Evolutionary conservation across 2,329 filamentous ascomycete genomes (phyloP).

Genomic region (Cladophialophora exuberans): DNA sequence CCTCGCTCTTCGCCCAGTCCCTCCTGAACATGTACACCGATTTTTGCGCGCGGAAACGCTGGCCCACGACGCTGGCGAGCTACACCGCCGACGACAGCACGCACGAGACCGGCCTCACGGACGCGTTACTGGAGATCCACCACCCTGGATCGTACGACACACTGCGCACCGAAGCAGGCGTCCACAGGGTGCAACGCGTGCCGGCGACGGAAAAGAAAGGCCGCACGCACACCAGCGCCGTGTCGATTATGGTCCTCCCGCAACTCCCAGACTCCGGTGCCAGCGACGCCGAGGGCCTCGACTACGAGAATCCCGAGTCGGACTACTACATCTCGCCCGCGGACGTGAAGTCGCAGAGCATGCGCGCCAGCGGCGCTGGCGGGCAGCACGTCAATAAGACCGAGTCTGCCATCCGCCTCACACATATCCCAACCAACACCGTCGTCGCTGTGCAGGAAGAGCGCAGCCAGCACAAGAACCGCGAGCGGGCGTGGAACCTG

Average conservation of each 20-base stretch:
- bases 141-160: constrained; percentile 76
- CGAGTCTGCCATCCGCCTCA: constrained; percentile 90
- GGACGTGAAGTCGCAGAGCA: constrained; percentile 83
- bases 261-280: constrained; percentile 66
- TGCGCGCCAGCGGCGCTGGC: constrained; percentile 88
- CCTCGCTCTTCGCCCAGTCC: constrained; percentile 84
- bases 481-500: constrained; percentile 83
- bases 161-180: constrained; percentile 85
- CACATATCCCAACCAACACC: constrained; percentile 83
- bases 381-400: constrained; percentile 99
- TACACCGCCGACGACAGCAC: constrained; percentile 73
- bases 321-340: constrained; percentile 87
- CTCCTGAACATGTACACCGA: constrained; percentile 86
- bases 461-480: constrained; percentile 86
- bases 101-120: constrained; percentile 66
- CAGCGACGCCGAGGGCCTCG: constrained; percentile 50
- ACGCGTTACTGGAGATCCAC: constrained; percentile 84
- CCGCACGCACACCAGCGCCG: constrained; percentile 89
- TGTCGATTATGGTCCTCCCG: constrained; percentile 88
- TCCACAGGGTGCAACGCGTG: constrained; percentile 92
- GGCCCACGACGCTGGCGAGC: constrained; percentile 72
- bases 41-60: constrained; percentile 71
- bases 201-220: constrained; percentile 90
- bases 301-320: constrained; percentile 81
- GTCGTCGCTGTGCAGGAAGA: constrained; percentile 91